These are phyloP conservation scores for Solanum stenotomum DNA, from an alignment of 257 asterid genomes.

Conservation along the genomic window DNA sequence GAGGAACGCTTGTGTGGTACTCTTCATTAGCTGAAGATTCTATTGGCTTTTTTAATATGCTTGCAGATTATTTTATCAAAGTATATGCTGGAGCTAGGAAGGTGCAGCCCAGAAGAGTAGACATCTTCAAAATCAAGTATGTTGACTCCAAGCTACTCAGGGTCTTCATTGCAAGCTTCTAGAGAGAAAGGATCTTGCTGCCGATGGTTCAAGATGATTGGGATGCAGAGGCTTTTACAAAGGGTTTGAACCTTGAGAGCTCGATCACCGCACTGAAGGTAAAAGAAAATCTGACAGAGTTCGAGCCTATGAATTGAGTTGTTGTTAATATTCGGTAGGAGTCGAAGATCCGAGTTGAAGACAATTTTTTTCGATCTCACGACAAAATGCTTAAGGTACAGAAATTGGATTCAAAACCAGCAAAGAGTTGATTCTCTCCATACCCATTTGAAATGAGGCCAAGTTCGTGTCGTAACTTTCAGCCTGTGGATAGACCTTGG, in stretches of 20 bases:
- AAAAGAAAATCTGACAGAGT: not conserved
- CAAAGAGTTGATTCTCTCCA: not conserved
- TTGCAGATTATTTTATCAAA: not conserved
- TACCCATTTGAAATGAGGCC: not conserved
- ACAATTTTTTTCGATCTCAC: not conserved
- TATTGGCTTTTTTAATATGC: not conserved
- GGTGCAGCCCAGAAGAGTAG: not conserved
- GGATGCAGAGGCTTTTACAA: not conserved
- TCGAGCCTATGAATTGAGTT: not conserved
- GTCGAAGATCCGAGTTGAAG: not conserved
- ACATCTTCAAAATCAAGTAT: not conserved
- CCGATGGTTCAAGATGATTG: not conserved
- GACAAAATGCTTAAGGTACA: not conserved
- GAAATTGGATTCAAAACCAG: not conserved
- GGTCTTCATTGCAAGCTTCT: not conserved
- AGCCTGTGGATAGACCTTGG: not conserved
- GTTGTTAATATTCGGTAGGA: not conserved
- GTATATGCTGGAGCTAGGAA: not conserved
- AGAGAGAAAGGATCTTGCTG: not conserved
- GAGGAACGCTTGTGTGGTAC: not conserved
- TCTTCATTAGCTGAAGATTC: not conserved
- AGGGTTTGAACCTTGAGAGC: not conserved
- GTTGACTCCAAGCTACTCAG: not conserved
- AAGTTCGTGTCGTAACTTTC: not conserved
- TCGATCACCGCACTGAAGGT: not conserved